Base-by-base conservation (phyloP, 164 flowering plant genomes). In the Stephania yunnanensis region DNA sequence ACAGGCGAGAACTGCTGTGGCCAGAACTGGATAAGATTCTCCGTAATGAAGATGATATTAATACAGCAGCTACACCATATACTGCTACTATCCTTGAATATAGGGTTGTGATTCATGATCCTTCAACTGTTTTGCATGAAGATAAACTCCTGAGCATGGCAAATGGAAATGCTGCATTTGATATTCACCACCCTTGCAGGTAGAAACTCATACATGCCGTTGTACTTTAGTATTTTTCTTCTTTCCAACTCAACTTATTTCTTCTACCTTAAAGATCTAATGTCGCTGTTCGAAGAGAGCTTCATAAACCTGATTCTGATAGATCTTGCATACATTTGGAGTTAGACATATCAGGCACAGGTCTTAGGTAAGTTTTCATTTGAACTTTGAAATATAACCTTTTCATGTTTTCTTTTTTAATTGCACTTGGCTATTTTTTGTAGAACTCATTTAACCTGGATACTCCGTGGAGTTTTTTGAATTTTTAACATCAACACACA, bases 141-240 rank as follows among this genome's bases (percentile, higher is more conserved):
- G 88, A 85, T 48, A 73, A 68, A 53, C 73, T 52, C 70, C 87
- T 53, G 17, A 82, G n/a, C 22, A 79, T 82, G 87, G 81, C 74
- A 31, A 72, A 72, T 58, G 66, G 66, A 61, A 61, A 4, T 61
- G 19, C 83, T 78, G 69, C 82, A 48, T 84, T 80, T 84, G 98
- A 94, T 77, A 80, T 85, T 71, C 97, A 91, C 66, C 98, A 94
- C 85, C 98, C 98, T 9, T 92, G 97, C 97, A 88, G 92, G 98
- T 94, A 81, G 46, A 69, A 68, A 74, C 7, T 30, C 9, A 13
- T 45, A 77, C 9, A 70, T 61, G 55, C 69, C 48, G 9, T 69
- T 68, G 61, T 64, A 30, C 9, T 7, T 42, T 19, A 20, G 3
- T 61, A 22, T 15, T n/a, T 61, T 17, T 61, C 42, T 36, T 36